Percentiles rank a stretch among this genome's conserved stretches.
phyloP scores from a whole-genome alignment of 2,329 filamentous ascomycete genomes.

The Aspergillus texensis region DNA sequence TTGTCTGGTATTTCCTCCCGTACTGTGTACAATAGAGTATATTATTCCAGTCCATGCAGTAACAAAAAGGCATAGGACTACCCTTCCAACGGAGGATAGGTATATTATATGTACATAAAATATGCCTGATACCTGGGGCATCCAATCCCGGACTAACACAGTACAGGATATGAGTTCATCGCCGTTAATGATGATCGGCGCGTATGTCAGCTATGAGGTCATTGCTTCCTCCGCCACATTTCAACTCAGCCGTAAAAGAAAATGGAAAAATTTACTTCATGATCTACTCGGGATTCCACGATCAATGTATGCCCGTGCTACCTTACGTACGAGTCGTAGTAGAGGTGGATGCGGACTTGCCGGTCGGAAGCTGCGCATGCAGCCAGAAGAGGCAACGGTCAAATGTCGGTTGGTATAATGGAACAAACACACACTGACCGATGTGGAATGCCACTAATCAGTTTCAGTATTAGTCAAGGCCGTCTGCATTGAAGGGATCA shows the following conservation, averaged over 20 bases:
- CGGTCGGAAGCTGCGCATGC: conserved; percentile 20
- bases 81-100: background rate
- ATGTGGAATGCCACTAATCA: conserved; percentile 8
- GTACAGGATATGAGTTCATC: conserved; percentile 10
- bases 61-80: background rate
- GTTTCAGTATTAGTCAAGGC: background rate
- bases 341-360: conserved; percentile 14
- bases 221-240: background rate
- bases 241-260: background rate
- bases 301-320: conserved; percentile 7
- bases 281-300: background rate
- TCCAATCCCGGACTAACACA: background rate
- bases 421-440: background rate
- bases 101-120: conserved; percentile 11
- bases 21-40: background rate
- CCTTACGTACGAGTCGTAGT: background rate
- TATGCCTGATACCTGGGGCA: conserved; percentile 2
- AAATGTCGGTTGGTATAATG: background rate
- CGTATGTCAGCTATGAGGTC: conserved; percentile 1
- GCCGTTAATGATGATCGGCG: background rate
- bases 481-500: background rate
- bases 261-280: background rate
- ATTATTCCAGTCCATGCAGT: background rate
- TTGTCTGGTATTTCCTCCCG: background rate
- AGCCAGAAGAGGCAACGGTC: conserved; percentile 26